Percentiles rank a stretch among this genome's conserved stretches.
These are phyloP conservation scores for Primulina eburnea DNA, from an alignment of 257 asterid genomes.

Conservation along the genomic window DNA sequence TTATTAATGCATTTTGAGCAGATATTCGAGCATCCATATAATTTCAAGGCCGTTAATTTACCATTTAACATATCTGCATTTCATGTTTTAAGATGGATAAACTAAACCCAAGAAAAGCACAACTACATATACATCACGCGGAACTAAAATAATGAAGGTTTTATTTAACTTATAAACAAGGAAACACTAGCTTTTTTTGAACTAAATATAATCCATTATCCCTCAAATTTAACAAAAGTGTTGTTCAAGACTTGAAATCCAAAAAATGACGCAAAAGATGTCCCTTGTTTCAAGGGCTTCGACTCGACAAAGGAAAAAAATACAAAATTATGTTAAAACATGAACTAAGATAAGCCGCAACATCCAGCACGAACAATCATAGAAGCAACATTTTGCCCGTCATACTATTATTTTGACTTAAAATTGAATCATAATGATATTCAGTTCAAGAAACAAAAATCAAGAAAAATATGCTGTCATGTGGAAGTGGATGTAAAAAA, in stretches of 20 bases:
- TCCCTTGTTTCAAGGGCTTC: background rate
- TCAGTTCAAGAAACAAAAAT: constrained; percentile 12
- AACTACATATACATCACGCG: background rate
- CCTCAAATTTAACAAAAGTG: background rate
- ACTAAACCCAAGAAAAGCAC: background rate
- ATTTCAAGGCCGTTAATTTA: background rate
- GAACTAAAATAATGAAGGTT: no score
- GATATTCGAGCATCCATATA: background rate
- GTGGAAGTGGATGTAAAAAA: background rate
- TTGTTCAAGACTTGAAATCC: background rate
- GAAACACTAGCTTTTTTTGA: background rate
- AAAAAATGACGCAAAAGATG: background rate
- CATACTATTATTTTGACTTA: no score
- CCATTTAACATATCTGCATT: background rate
- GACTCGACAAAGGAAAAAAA: no score
- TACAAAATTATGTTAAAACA: background rate
- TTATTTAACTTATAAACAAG: background rate
- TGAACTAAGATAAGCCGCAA: background rate
- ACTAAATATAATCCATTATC: background rate
- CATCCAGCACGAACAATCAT: background rate
- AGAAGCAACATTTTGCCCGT: background rate
- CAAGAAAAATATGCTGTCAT: background rate
- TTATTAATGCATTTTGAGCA: background rate
- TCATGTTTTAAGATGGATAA: background rate
- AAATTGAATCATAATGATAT: background rate